Conservation (phyloP, 352 stramenopile genomes). For the Phytopythium oedochilum region DNA sequence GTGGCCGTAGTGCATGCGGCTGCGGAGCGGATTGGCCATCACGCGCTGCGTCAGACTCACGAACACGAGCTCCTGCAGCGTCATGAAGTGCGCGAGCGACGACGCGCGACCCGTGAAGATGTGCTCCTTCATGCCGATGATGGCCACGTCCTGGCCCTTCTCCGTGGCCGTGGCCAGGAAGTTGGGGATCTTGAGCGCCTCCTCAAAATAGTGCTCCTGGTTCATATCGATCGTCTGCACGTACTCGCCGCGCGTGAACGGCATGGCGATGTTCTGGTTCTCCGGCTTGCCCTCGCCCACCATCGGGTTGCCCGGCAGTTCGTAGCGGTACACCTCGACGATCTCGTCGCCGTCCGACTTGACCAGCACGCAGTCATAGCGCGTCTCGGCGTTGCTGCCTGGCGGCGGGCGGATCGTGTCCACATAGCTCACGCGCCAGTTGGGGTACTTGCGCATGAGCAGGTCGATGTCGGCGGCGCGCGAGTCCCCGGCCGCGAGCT, state of each 20-base stretch:
- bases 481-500: conserved; percentile 61
- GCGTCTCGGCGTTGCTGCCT: conserved; percentile 60
- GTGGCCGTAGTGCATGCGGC: conserved; percentile 86
- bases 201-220: conserved; percentile 88
- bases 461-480: conserved; percentile 95
- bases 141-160: conserved; percentile 62
- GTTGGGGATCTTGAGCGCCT: conserved; percentile 88
- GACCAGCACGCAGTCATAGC: conserved; percentile 78
- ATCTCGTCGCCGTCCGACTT: conserved; percentile 84
- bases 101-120: conserved; percentile 86
- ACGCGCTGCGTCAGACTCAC: conserved; percentile 85
- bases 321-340: conserved; percentile 85
- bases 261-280: conserved; percentile 85
- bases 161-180: conserved; percentile 73
- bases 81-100: conserved; percentile 85
- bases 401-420: conserved; percentile 72
- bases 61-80: conserved; percentile 84
- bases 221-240: conserved; percentile 92
- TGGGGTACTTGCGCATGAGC: conserved; percentile 96
- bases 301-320: conserved; percentile 77
- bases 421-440: conserved; percentile 89
- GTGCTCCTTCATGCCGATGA: conserved; percentile 89
- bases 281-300: conserved; percentile 85
- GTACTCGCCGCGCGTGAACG: conserved; percentile 84
- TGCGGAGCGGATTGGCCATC: conserved; percentile 66